Percentiles rank a stretch among this genome's conserved stretches.
phyloP scores from a whole-genome alignment of 768 basidiomycete species.

The Exidia glandulosa region DNA sequence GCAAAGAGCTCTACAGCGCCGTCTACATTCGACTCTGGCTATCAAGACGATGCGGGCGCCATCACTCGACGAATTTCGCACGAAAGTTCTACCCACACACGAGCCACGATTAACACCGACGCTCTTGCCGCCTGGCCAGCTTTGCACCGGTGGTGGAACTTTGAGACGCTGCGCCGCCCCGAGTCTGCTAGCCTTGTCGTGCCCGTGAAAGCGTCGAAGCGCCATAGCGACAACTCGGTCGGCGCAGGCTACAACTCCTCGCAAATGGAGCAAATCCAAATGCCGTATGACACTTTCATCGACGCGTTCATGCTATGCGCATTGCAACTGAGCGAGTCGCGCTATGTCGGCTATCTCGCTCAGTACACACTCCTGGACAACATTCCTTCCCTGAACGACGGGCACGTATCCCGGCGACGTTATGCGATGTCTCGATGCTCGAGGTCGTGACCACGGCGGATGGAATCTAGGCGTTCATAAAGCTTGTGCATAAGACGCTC shows the following conservation, averaged over 20 bases:
- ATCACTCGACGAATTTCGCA: background rate
- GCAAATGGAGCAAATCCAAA: background rate
- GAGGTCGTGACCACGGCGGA: no score
- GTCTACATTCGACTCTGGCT: background rate
- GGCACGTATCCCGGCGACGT: background rate
- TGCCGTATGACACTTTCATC: background rate
- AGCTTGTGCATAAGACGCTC: no score
- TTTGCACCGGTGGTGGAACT: background rate
- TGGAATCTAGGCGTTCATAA: no score
- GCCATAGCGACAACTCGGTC: background rate
- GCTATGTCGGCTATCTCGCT: background rate
- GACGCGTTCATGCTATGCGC: background rate
- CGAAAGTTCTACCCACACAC: background rate
- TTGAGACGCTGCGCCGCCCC: background rate
- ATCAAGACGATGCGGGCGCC: background rate
- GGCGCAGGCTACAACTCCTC: background rate
- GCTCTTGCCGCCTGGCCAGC: background rate
- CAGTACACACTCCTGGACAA: background rate
- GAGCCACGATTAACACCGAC: background rate
- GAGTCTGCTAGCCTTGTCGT: background rate
- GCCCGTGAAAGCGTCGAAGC: background rate
- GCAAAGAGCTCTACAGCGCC: background rate
- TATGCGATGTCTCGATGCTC: background rate
- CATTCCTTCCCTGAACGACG: background rate
- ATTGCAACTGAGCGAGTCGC: background rate